Conservation (phyloP, 1,284 basidiomycete species). For the Cerrena zonata region DNA sequence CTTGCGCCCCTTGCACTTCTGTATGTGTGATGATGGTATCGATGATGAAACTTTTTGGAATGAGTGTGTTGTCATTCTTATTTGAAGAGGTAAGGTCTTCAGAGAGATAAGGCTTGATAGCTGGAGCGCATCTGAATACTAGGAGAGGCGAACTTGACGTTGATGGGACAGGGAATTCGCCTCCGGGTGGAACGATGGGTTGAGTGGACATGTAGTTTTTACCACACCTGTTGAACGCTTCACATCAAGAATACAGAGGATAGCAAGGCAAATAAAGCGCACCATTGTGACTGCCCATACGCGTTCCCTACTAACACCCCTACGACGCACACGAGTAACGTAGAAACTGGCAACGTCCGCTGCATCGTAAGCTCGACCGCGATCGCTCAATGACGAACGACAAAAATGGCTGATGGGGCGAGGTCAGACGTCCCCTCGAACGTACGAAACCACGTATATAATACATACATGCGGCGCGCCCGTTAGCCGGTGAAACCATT, state of each 20-base stretch:
- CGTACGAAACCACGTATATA: not conserved
- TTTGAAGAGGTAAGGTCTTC: slow-evolving; percentile 39
- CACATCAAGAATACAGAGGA: not conserved
- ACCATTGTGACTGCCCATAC: not conserved
- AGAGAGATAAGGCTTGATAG: slow-evolving; percentile 62
- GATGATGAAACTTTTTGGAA: slow-evolving; percentile 45
- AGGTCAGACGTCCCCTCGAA: not conserved
- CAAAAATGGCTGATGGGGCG: not conserved
- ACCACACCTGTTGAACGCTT: slow-evolving; percentile 46
- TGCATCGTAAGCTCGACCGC: too few relatives aligned
- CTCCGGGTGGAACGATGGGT: slow-evolving; percentile 50
- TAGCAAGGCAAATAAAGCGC: not conserved
- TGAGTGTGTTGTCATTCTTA: too few relatives aligned
- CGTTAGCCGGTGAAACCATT: too few relatives aligned
- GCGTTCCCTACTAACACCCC: not conserved
- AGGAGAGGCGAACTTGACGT: slow-evolving; percentile 48
- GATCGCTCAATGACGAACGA: too few relatives aligned
- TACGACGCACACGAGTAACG: too few relatives aligned
- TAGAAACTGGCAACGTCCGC: too few relatives aligned
- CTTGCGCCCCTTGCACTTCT: slow-evolving; percentile 41
- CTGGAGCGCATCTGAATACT: slow-evolving; percentile 62
- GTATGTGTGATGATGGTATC: slow-evolving; percentile 52
- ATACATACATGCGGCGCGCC: not conserved
- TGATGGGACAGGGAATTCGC: slow-evolving; percentile 51
- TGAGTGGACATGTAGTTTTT: slow-evolving; percentile 56